Conservation (phyloP, 2,329 filamentous ascomycete species). For the Microthyrium microscopicum region DNA sequence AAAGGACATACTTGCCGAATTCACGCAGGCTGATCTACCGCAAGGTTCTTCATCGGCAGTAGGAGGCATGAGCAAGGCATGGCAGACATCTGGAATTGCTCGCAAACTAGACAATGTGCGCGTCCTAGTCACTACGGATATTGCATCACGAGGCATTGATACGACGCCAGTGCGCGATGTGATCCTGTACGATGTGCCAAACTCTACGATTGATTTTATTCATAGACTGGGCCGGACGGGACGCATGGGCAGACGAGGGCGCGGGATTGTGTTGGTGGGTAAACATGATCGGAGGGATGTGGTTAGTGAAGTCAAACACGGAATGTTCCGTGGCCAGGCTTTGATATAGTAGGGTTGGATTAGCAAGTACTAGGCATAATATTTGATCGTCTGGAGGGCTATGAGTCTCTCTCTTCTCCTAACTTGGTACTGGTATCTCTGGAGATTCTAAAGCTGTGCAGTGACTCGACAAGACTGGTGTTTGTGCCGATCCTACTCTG, state of each 20-base stretch:
- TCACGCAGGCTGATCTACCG: constrained; percentile 3
- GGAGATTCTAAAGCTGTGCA: no score
- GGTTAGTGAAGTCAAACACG: constrained; percentile 79
- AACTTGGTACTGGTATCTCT: no score
- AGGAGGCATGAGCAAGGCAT: not conserved
- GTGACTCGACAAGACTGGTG: no score
- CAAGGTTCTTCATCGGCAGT: not conserved
- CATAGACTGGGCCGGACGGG: constrained; percentile 85
- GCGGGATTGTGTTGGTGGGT: constrained; percentile 79
- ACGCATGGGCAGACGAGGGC: constrained; percentile 77
- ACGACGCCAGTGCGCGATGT: constrained; percentile 83
- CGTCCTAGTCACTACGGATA: constrained; percentile 84
- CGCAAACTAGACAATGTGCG: constrained; percentile 59
- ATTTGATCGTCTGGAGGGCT: no score
- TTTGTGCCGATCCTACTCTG: no score
- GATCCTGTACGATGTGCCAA: constrained; percentile 91
- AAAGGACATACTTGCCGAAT: constrained; percentile 6
- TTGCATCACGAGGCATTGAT: constrained; percentile 86
- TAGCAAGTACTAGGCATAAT: no score
- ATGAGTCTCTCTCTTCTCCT: no score
- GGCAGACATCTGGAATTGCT: not conserved
- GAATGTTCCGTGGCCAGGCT: constrained; percentile 34
- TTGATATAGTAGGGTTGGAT: no score
- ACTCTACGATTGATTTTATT: constrained; percentile 95
- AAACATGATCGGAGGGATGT: constrained; percentile 80